Base-by-base conservation (phyloP, 768 basidiomycete species). In the Boletus reticuloceps region DNA sequence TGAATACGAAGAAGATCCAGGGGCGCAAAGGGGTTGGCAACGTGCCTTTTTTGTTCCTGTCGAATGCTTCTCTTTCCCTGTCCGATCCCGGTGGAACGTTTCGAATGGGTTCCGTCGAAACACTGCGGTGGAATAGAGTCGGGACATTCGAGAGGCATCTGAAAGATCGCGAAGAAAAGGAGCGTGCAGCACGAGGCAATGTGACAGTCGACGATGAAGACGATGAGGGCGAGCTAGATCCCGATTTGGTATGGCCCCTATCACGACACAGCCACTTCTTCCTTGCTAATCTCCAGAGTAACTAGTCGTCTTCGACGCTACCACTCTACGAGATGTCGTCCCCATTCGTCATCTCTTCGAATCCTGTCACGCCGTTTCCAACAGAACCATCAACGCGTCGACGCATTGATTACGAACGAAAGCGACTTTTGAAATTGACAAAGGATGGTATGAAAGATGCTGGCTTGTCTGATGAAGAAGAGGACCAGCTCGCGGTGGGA, bases 11-110 rank as follows among this genome's bases (percentile, higher is more conserved):
- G 11, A 68, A 73, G n/a, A 67, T 88, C 14, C 78, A 78, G 12
- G 67, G 72, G 2, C 80, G 86, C 11, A 79, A 78, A 57, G 87
- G 87, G 5, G 69, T 68, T 3, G 81, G 85, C 5, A 88, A 88
- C 63, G 74, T 75, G 27, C 88, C 88, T 0, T 77, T 78, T 55
- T 73, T 88, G 11, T 88, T 90, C 66, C 60, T 62, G 8, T 85
- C 84, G 1, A 70, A 72, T 20, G 83, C 82, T 0, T 71, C 69
- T 3, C 39, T 69, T 37, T 67, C 64, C n/a, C 29, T 70, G 27
- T 65, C 60, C 10, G 20, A 64, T 41, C 70, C 68, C 2, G 61
- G 54, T 1, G 56, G 31, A 19, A 63, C 64, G 22, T 51, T 69
- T 46, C 64, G 59, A 4, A 60, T 66, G 50, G 62, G 68, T 25